Percentiles rank a stretch among this genome's conserved stretches.
phyloP scores from a whole-genome alignment of 2,329 filamentous ascomycete species.

The Cordyceps farinosa region DNA sequence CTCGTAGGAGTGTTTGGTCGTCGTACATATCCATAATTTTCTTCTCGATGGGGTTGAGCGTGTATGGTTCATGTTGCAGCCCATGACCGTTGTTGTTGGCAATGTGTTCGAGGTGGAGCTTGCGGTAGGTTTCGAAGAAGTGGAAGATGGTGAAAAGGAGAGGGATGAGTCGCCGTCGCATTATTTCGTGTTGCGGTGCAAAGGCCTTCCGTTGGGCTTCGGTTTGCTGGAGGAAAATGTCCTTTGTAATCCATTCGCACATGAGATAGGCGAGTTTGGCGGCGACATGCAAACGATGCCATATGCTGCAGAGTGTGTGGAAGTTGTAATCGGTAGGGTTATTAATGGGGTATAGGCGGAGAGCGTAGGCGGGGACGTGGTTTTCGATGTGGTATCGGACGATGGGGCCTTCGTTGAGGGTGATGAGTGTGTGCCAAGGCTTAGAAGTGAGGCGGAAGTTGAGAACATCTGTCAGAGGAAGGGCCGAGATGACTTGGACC shows the following conservation, averaged over 20 bases:
- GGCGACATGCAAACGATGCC: slow-evolving; percentile 63
- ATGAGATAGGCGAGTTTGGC: slow-evolving; percentile 60
- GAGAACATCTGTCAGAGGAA: slow-evolving; percentile 59
- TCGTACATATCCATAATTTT: slow-evolving; percentile 64
- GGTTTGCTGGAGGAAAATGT: slow-evolving; percentile 59
- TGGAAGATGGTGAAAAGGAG: slow-evolving; percentile 64
- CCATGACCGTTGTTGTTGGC: slow-evolving; percentile 49
- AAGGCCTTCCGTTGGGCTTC: slow-evolving; percentile 55
- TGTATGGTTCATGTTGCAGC: slow-evolving; percentile 51
- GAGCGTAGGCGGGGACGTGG: slow-evolving; percentile 58
- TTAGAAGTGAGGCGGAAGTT: slow-evolving; percentile 57
- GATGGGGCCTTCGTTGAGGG: slow-evolving; percentile 58
- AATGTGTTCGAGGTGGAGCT: slow-evolving; percentile 55
- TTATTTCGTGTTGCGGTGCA: slow-evolving; percentile 57
- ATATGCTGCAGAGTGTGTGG: slow-evolving; percentile 60
- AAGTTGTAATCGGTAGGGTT: slow-evolving; percentile 49
- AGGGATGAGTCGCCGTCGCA: slow-evolving; percentile 62
- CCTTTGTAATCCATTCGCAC: slow-evolving; percentile 62
- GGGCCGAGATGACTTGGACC: slow-evolving; percentile 57
- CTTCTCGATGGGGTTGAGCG: slow-evolving; percentile 58
- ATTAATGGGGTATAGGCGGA: slow-evolving; percentile 55
- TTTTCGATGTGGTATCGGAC: slow-evolving; percentile 58
- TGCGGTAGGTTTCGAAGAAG: slow-evolving; percentile 64
- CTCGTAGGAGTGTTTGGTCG: slow-evolving; percentile 57
- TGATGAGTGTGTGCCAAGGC: slow-evolving; percentile 57